These are phyloP conservation scores for Quercus aquifolioides DNA, from an alignment of 306 rosid species.

Conservation along the genomic window DNA sequence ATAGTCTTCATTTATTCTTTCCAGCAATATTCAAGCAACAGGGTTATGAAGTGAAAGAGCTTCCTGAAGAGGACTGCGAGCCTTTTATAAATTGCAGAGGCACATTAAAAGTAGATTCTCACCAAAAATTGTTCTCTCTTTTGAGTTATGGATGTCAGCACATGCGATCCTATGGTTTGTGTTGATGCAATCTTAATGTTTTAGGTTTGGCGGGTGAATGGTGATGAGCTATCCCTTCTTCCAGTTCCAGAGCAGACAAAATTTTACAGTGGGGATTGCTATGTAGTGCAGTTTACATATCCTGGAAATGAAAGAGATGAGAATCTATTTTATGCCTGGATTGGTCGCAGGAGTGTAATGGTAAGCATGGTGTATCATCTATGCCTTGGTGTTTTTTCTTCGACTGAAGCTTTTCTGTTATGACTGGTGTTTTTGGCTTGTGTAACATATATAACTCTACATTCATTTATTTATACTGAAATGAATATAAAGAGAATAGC, in stretches of 20 bases:
- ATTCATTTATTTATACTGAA: background rate
- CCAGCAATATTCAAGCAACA: slow-evolving; percentile 99
- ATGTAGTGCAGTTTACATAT: slow-evolving; percentile 68
- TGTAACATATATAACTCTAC: background rate
- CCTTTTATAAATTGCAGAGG: slow-evolving; percentile 66
- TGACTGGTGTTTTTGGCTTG: background rate
- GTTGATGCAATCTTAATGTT: slow-evolving; percentile 19
- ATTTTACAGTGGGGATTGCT: slow-evolving; percentile 86
- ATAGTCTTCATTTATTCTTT: slow-evolving; percentile 17
- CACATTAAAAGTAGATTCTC: slow-evolving; percentile 62
- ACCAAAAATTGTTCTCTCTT: slow-evolving; percentile 2
- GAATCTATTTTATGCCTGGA: slow-evolving; percentile 75
- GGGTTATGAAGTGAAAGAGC: slow-evolving; percentile 89
- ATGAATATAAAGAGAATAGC: background rate
- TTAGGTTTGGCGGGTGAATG: slow-evolving; percentile 91
- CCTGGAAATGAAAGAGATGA: slow-evolving; percentile 73
- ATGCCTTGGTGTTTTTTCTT: background rate
- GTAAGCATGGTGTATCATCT: slow-evolving; percentile 38
- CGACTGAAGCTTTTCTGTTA: slow-evolving; percentile 5
- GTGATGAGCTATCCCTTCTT: slow-evolving; percentile 55
- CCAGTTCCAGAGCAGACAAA: slow-evolving; percentile 54
- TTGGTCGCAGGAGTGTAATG: slow-evolving; percentile 57
- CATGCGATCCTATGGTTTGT: slow-evolving; percentile 14
- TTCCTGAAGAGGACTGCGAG: slow-evolving; percentile 71
- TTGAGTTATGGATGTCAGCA: background rate